Conservation (phyloP, 352 stramenopile genomes). For the Globisporangium abappressorium region DNA sequence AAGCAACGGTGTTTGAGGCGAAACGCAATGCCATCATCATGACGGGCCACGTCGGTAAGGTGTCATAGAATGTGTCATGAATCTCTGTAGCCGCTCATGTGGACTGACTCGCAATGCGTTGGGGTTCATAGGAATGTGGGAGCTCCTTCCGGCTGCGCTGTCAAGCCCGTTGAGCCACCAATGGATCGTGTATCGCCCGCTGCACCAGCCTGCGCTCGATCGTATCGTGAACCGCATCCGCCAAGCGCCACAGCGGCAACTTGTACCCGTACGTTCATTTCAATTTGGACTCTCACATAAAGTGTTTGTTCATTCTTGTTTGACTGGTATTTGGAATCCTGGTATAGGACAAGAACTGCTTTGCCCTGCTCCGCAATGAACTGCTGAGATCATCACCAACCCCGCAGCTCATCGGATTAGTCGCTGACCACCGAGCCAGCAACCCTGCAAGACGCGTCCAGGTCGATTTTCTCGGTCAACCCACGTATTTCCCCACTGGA, state of each 20-base stretch:
- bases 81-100: neutral
- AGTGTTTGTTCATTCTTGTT: too few species aligned
- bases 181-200: slow-evolving; percentile 59
- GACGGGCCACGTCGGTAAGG: slow-evolving; percentile 42
- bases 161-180: slow-evolving; percentile 32
- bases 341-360: slow-evolving; percentile 55
- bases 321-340: neutral
- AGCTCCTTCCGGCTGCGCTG: slow-evolving; percentile 43
- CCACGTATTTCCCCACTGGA: slow-evolving; percentile 37
- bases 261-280: slow-evolving; percentile 38
- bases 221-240: slow-evolving; percentile 37
- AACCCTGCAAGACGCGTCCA: slow-evolving; percentile 15
- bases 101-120: neutral
- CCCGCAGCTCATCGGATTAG: slow-evolving; percentile 41
- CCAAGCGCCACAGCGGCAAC: slow-evolving; percentile 21
- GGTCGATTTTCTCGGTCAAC: slow-evolving; percentile 44
- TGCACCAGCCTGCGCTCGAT: slow-evolving; percentile 42
- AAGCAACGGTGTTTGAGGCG: neutral
- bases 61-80: neutral
- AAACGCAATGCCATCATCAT: slow-evolving; percentile 33
- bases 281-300: neutral
- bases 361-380: slow-evolving; percentile 27
- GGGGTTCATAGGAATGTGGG: slow-evolving; percentile 38
- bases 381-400: slow-evolving; percentile 17
- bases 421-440: slow-evolving; percentile 45